Conservation (phyloP, 192 early-diverging fungal genomes). For the Phycomyces nitens region DNA sequence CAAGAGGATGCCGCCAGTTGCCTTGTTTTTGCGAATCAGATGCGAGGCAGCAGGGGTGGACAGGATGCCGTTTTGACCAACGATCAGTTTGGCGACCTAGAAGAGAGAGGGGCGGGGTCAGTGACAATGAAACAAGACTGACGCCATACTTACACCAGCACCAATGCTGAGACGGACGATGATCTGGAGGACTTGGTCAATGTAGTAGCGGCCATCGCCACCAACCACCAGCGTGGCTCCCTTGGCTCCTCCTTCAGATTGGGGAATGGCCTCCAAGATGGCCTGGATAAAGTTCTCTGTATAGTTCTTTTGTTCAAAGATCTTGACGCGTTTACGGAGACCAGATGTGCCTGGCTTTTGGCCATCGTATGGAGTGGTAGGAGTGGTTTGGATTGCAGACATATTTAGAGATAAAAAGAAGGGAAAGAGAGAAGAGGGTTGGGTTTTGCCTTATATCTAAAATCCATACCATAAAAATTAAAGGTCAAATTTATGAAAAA, state of each 20-base stretch:
- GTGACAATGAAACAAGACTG: conserved; percentile 10
- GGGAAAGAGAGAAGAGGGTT: background rate
- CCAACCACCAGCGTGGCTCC: conserved; percentile 88
- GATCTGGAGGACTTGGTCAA: conserved; percentile 78
- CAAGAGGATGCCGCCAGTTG: conserved; percentile 90
- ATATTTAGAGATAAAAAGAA: background rate
- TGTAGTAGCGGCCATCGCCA: conserved; percentile 93
- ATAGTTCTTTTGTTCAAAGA: conserved; percentile 93
- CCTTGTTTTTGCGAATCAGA: conserved; percentile 81
- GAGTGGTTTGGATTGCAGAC: conserved; percentile 41
- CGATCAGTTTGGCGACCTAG: conserved; percentile 81
- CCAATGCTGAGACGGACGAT: conserved; percentile 86
- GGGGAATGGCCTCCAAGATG: conserved; percentile 79
- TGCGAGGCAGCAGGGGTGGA: conserved; percentile 96
- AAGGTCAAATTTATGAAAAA: background rate
- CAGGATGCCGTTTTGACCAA: conserved; percentile 89
- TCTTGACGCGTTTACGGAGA: conserved; percentile 91
- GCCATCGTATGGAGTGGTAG: conserved; percentile 77
- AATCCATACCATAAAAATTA: conserved; percentile 11
- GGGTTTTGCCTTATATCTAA: background rate
- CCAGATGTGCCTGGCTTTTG: conserved; percentile 98
- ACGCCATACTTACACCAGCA: conserved; percentile 56
- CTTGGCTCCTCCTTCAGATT: conserved; percentile 57
- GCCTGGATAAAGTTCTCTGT: conserved; percentile 97
- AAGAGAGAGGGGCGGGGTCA: conserved; percentile 14